Percentiles rank a stretch among this genome's conserved stretches.
phyloP scores from a whole-genome alignment of 148 eudicot species.

The Rhododendron ferrugineum region DNA sequence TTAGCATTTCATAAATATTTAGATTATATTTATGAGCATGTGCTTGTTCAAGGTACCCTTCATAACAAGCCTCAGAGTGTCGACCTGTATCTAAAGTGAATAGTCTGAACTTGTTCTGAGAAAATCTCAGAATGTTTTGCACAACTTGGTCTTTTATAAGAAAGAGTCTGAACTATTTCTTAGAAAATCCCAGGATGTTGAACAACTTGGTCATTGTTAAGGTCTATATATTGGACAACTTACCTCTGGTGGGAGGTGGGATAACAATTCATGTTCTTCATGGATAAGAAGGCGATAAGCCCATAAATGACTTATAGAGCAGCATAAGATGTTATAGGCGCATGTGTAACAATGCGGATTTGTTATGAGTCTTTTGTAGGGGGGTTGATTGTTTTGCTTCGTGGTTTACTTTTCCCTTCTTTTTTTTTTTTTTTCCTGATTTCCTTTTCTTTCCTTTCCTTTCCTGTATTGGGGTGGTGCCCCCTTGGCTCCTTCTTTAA shows the following conservation, averaged over 20 bases:
- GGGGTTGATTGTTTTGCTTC: neutral
- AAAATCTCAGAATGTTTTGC: neutral
- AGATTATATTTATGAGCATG: neutral
- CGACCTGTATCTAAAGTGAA: neutral
- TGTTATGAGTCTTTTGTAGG: neutral
- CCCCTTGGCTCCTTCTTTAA: neutral
- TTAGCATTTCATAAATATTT: neutral
- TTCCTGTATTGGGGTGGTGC: neutral
- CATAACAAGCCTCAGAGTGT: neutral
- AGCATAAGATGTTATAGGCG: neutral
- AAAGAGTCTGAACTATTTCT: neutral
- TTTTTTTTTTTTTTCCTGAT: neutral
- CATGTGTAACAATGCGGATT: neutral
- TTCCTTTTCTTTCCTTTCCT: neutral
- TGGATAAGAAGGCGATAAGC: neutral
- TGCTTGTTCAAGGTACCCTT: neutral
- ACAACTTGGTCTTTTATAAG: neutral
- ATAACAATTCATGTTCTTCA: neutral
- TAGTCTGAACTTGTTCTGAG: neutral
- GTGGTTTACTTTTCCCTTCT: neutral
- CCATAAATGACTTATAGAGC: neutral
- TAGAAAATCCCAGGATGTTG: neutral
- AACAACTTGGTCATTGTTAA: neutral
- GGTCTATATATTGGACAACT: neutral
- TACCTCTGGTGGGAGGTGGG: neutral